These are phyloP conservation scores for Geotrichum candidum DNA, from an alignment of 1,139 yeast genomes.

Conservation along the genomic window DNA sequence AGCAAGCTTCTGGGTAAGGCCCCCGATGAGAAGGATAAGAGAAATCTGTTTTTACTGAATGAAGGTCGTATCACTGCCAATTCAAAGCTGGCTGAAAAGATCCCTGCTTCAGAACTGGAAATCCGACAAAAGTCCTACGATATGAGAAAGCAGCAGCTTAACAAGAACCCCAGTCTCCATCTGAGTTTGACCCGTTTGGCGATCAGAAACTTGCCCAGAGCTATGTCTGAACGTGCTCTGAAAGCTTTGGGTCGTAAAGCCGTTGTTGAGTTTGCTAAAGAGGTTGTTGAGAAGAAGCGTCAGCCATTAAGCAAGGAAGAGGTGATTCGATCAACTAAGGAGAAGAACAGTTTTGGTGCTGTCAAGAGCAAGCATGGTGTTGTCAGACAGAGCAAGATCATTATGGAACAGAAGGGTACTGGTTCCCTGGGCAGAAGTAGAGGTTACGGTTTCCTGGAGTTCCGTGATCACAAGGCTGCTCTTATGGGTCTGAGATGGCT, in stretches of 20 bases:
- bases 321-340: conserved; percentile 66
- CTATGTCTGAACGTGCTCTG: conserved; percentile 80
- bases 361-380: conserved; percentile 76
- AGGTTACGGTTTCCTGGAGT: conserved; percentile 95
- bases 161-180: conserved; percentile 86
- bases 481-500: conserved; percentile 96
- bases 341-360: conserved; percentile 48
- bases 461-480: conserved; percentile 86
- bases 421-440: conserved; percentile 87
- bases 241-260: conserved; percentile 93
- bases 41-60: conserved; percentile 78
- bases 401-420: conserved; percentile 84
- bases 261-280: conserved; percentile 91
- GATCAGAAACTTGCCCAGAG: conserved; percentile 85
- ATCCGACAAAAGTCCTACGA: conserved; percentile 83
- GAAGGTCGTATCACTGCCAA: conserved; percentile 87
- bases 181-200: conserved; percentile 90
- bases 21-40: conserved; percentile 71
- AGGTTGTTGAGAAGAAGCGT: conserved; percentile 67
- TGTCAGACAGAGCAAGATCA: conserved; percentile 86
- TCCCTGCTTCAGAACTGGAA: conserved; percentile 72
- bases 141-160: conserved; percentile 81
- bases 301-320: conserved; percentile 91
- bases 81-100: conserved; percentile 67
- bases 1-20: conserved; percentile 74